These are phyloP conservation scores for Otatea glauca DNA, from an alignment of 176 grass and related monocot genomes.

Conservation along the genomic window DNA sequence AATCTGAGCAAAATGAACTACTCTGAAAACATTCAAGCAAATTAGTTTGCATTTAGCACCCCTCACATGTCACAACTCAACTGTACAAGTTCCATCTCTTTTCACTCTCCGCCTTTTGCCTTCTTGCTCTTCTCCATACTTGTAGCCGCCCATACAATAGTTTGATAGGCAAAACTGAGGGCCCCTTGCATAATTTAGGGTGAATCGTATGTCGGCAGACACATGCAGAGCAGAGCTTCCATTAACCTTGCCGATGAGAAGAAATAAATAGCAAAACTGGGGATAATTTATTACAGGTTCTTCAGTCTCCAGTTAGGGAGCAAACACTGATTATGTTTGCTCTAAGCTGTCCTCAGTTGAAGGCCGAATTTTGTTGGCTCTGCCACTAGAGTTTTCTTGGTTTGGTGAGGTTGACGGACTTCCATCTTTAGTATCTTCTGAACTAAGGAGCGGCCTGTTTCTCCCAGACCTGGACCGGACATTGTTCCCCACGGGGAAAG, in stretches of 20 bases:
- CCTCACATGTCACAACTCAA: no score
- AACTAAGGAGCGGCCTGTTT: conserved; percentile 41
- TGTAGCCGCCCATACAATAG: neutral
- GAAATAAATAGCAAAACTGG: conserved; percentile 51
- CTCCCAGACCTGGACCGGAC: conserved; percentile 55
- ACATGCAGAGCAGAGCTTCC: conserved; percentile 3
- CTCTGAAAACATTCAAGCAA: neutral
- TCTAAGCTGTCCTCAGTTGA: conserved; percentile 25
- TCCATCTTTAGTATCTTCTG: conserved; percentile 49
- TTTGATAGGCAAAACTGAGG: neutral
- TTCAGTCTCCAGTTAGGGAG: conserved; percentile 37
- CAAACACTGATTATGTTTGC: neutral
- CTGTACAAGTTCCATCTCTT: neutral
- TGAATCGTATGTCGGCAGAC: neutral
- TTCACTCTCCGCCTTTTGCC: neutral
- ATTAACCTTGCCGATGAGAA: neutral
- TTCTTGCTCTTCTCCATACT: neutral
- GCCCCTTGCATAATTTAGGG: neutral
- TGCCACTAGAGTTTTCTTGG: conserved; percentile 31
- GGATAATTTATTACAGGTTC: conserved; percentile 39
- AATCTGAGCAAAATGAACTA: neutral
- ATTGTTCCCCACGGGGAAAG: conserved; percentile 71
- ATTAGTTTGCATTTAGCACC: conserved; percentile 27
- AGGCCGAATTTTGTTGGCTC: neutral
- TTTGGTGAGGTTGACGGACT: conserved; percentile 43